These are phyloP conservation scores for Populus hybrid DNA, from an alignment of 441 rosid genomes.

Conservation along the genomic window DNA sequence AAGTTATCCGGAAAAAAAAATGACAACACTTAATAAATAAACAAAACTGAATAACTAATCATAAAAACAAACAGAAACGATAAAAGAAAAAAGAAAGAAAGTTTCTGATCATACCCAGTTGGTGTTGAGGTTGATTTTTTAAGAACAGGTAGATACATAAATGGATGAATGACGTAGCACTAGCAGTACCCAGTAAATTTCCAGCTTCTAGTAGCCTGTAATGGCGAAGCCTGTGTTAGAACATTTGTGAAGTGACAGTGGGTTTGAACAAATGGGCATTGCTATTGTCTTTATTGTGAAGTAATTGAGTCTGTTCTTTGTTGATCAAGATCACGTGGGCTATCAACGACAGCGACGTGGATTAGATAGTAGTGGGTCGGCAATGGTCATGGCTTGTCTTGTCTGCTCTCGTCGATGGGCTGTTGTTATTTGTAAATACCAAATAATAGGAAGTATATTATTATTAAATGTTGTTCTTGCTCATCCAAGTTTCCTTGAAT, in stretches of 20 bases:
- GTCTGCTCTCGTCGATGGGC: conserved; percentile 20
- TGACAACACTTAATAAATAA: neutral
- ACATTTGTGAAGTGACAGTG: neutral
- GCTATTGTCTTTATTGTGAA: conserved; percentile 1
- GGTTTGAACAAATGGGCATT: conserved; percentile 14
- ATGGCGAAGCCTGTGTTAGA: neutral
- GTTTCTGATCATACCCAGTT: conserved; percentile 6
- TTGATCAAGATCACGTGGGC: conserved; percentile 26
- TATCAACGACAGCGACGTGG: neutral
- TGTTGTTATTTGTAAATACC: neutral
- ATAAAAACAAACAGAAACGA: neutral
- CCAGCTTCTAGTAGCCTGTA: neutral
- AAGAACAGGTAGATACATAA: neutral
- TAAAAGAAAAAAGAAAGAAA: neutral
- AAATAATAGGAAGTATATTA: neutral
- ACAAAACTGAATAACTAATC: neutral
- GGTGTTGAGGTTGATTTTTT: neutral
- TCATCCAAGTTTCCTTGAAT: neutral
- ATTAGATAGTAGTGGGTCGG: conserved; percentile 12
- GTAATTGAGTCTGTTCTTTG: neutral
- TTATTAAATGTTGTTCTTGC: neutral
- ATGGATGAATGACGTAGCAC: neutral
- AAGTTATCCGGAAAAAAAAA: conserved; percentile 20
- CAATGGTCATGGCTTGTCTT: conserved; percentile 15
- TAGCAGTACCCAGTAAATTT: neutral